These are phyloP conservation scores for Ascochyta pisi DNA, from an alignment of 2,329 filamentous ascomycete species.

Conservation along the genomic window DNA sequence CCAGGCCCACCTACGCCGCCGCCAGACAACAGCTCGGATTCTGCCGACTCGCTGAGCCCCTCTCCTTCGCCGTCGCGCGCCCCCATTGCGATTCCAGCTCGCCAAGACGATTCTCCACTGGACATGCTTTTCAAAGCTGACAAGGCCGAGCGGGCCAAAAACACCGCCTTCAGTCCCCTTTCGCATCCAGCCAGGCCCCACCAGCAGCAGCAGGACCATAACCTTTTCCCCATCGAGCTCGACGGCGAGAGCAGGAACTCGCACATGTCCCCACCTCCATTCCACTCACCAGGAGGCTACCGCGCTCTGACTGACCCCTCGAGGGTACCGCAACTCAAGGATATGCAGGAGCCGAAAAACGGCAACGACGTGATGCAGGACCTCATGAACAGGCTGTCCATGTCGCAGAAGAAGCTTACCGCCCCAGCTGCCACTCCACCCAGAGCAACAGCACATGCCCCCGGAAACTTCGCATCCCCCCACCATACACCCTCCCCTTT, in stretches of 20 bases:
- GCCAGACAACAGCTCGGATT: slow-evolving; percentile 56
- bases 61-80: slow-evolving; percentile 59
- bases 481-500: slow-evolving; percentile 51
- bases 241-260: slow-evolving; percentile 47
- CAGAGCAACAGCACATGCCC: slow-evolving; percentile 26
- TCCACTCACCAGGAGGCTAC: slow-evolving; percentile 29
- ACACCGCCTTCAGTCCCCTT: slow-evolving; percentile 55
- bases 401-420: slow-evolving; percentile 38
- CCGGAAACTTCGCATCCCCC: slow-evolving; percentile 33
- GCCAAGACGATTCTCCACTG: slow-evolving; percentile 75
- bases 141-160: slow-evolving; percentile 74
- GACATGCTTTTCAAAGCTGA: slow-evolving; percentile 92
- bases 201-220: slow-evolving; percentile 51
- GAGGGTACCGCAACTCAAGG: slow-evolving; percentile 33
- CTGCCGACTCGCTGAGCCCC: slow-evolving; percentile 44
- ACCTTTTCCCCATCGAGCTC: slow-evolving; percentile 73
- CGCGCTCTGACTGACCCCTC: slow-evolving; percentile 44
- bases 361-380: slow-evolving; percentile 54
- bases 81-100: slow-evolving; percentile 51
- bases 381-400: slow-evolving; percentile 50
- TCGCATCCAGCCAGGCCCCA: slow-evolving; percentile 29
- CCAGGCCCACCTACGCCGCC: slow-evolving; percentile 56
- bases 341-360: slow-evolving; percentile 49
- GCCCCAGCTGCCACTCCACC: slow-evolving; percentile 31
- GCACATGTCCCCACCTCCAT: slow-evolving; percentile 33